Base-by-base conservation (phyloP, 257 asterid genomes). In the Cruciata laevipes region DNA sequence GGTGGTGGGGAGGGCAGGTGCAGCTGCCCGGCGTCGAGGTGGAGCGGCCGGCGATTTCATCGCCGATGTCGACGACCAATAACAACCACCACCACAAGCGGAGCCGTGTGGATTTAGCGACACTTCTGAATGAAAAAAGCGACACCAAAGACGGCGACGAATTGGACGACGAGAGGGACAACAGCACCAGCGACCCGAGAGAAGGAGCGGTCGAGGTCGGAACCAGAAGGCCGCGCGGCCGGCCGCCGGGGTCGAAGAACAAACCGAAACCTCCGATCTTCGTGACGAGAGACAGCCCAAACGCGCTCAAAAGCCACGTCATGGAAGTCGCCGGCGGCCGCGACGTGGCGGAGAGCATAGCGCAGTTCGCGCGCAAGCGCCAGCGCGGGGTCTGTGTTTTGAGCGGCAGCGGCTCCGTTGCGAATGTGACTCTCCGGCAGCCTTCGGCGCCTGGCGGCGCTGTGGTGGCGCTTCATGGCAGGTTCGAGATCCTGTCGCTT, bases 221-320 rank as follows among this genome's bases (percentile, higher is more conserved):
- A 0, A 72, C 61, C 7, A 82, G 87, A 61, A 80, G 95, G 58
- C 86, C 89, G 24, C 78, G 95, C 49, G 95, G 95, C 60, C 78
- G 95, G 0, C 95, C 95, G 0, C 69, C 95, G 0, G 95, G 95
- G 3, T 87, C 95, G 0, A 84, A 84, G 66, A 87, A 87, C 83
- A 87, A 87, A 47, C 83, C 87, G 3, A 87, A 79, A 20, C 91
- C 90, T 0, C 95, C 95, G 6, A 78, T 87, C 5, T 81, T 87
- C 55, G 83, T 87, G 1, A 85, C 91, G 16, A 78, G 91, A 6
- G 95, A 87, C 59, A 83, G 83, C 78, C 95, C 95, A 18, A 84
- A 87, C 72, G 76, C 87, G 1, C 79, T 85, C 24, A 78, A 83
- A 23, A 87, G 95, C 78, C 95, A 87, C 63, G 85, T 87, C 44